Conservation (phyloP, 169 alveolate species). For the Cyclospora cayetanensis region DNA sequence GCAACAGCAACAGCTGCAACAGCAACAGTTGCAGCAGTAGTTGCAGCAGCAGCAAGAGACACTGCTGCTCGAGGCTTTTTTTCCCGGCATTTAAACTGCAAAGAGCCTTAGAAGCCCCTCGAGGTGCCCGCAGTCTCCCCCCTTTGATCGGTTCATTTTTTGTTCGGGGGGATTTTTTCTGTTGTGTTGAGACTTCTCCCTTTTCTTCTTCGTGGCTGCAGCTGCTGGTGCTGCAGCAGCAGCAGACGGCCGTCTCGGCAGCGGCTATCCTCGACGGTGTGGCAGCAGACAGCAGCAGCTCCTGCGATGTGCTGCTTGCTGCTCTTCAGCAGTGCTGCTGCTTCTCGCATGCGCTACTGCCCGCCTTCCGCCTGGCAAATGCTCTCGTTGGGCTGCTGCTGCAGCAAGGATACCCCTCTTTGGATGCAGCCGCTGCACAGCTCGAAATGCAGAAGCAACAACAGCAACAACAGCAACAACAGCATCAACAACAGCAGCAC, state of each 20-base stretch:
- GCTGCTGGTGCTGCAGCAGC: slow-evolving; percentile 37
- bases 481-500: slow-evolving; percentile 36
- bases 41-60: slow-evolving; percentile 20
- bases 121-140: background rate
- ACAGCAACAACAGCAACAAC: slow-evolving; percentile 10
- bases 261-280: background rate
- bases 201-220: background rate
- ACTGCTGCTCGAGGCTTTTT: background rate
- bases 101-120: background rate
- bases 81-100: slow-evolving; percentile 23
- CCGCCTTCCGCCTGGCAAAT: slow-evolving; percentile 23
- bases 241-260: background rate
- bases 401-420: slow-evolving; percentile 45
- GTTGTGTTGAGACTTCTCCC: too few relatives aligned
- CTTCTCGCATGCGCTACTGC: slow-evolving; percentile 11
- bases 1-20: slow-evolving; percentile 42
- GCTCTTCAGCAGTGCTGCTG: slow-evolving; percentile 48
- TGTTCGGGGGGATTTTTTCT: background rate
- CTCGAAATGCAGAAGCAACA: slow-evolving; percentile 14
- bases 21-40: slow-evolving; percentile 42
- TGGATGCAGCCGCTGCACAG: slow-evolving; percentile 48
- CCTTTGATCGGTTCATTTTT: background rate
- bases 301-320: background rate
- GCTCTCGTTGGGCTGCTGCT: slow-evolving; percentile 27
- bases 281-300: slow-evolving; percentile 16